Base-by-base conservation (phyloP, 805 yeast species). In the Saccharomycopsis sp. region DNA sequence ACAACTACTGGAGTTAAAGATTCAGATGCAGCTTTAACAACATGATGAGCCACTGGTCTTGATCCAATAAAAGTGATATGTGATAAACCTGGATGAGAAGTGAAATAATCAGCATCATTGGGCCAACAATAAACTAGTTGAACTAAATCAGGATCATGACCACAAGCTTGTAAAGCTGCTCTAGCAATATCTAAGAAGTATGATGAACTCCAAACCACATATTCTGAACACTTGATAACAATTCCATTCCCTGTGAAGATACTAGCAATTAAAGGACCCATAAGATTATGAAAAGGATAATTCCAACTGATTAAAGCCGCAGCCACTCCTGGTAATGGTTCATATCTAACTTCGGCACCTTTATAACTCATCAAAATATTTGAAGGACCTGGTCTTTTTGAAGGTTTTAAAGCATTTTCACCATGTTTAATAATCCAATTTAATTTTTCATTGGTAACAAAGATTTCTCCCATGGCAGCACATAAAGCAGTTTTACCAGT, bases 41-140 rank as follows among this genome's bases (percentile, higher is more conserved):
- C 95, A 44, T 75, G 74, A 54, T 87, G 92, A 3, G 97, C 96
- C 20, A 92, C 95, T 1, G 89, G 88, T 47, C 83, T 75, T n/a
- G 95, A 84, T 4, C 98, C 98, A 53, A 92, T 92, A 54, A 92
- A 92, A 0, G 98, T 92, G 48, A 92, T 74, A 59, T 92, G 98
- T 27, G 77, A 70, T 42, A 92, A 64, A 0, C 79, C 84, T 1
- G 83, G 79, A 55, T 92, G 95, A 2, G 85, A 69, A 2, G 95
- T 81, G 52, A 92, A 77, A 52, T 80, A 68, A 54, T 86, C 89
- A 3, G 95, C 96, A 51, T 79, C 80, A 46, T 80, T 79, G 15
- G 96, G 95, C 73, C 86, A 81, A 54, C 95, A 83, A 52, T 83
- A 83, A 30, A 84, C 79, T 44, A 89, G 64, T 60, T 92, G 97